These are phyloP conservation scores for Globisporangium cystogenes DNA, from an alignment of 352 stramenopile genomes.

Conservation along the genomic window DNA sequence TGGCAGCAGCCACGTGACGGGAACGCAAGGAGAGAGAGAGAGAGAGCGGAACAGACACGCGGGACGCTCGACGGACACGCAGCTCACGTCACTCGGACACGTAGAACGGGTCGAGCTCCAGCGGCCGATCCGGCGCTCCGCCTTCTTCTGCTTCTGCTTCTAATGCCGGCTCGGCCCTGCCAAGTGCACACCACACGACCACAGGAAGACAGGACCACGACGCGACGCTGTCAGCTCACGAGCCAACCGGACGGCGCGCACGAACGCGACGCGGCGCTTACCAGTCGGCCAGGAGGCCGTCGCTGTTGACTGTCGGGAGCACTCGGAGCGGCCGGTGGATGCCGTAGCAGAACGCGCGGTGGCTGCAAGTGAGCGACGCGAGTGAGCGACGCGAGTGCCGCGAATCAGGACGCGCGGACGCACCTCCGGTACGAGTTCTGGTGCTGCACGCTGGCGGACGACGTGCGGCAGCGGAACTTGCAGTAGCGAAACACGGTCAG, in stretches of 20 bases:
- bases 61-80: neutral
- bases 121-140: too few relatives aligned
- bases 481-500: conserved; percentile 73
- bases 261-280: conserved; percentile 13
- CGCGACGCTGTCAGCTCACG: conserved; percentile 5
- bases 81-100: conserved; percentile 7
- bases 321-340: conserved; percentile 56
- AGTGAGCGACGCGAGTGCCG: too few relatives aligned
- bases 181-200: conserved; percentile 3
- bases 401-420: neutral
- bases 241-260: neutral
- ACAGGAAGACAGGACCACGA: neutral
- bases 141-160: conserved; percentile 16
- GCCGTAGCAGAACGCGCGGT: conserved; percentile 59
- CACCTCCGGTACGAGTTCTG: conserved; percentile 78
- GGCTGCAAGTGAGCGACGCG: too few relatives aligned
- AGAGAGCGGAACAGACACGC: too few relatives aligned
- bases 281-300: conserved; percentile 37
- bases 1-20: too few relatives aligned
- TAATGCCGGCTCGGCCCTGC: conserved; percentile 11
- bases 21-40: too few relatives aligned
- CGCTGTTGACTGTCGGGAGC: conserved; percentile 63
- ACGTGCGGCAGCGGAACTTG: conserved; percentile 65
- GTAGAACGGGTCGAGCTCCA: conserved; percentile 48
- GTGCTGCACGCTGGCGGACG: conserved; percentile 66